phyloP scores from a whole-genome alignment of 495 filamentous ascomycete genomes.

The Monascus purpureus region DNA sequence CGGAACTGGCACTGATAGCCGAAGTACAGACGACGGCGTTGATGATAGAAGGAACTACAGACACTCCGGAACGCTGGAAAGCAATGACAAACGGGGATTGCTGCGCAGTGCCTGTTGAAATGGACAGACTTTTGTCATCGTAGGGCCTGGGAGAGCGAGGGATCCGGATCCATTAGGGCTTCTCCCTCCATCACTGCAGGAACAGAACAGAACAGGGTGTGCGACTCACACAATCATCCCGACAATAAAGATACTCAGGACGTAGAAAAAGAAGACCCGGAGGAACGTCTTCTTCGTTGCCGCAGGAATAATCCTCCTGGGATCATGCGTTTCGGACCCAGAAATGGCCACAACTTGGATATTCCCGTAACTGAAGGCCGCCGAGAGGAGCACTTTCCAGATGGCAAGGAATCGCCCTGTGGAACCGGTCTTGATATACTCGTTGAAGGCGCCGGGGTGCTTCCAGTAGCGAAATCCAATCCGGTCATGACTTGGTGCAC shows the following conservation, averaged over 20 bases:
- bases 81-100: constrained; percentile 39
- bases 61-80: constrained; percentile 39
- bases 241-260: constrained; percentile 29
- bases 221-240: constrained; percentile 32
- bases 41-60: constrained; percentile 47
- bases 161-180: too few relatives aligned
- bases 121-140: too few relatives aligned
- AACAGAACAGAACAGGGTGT: too few relatives aligned
- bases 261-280: constrained; percentile 65
- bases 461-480: constrained; percentile 53
- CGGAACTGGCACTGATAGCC: constrained; percentile 47
- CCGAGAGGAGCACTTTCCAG: constrained; percentile 14
- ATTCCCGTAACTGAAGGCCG: constrained; percentile 28
- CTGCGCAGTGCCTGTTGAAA: constrained; percentile 34
- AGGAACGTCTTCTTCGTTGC: constrained; percentile 66
- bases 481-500: constrained; percentile 36
- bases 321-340: constrained; percentile 59
- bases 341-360: constrained; percentile 55
- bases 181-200: too few relatives aligned
- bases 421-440: constrained; percentile 20
- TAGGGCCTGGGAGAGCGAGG: too few relatives aligned
- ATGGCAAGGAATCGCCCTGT: constrained; percentile 14
- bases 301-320: constrained; percentile 51
- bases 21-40: constrained; percentile 55
- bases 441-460: constrained; percentile 46